Percentiles rank a stretch among this genome's conserved stretches.
Conservation (phyloP, 805 yeast genomes). For the Candida anglica region DNA sequence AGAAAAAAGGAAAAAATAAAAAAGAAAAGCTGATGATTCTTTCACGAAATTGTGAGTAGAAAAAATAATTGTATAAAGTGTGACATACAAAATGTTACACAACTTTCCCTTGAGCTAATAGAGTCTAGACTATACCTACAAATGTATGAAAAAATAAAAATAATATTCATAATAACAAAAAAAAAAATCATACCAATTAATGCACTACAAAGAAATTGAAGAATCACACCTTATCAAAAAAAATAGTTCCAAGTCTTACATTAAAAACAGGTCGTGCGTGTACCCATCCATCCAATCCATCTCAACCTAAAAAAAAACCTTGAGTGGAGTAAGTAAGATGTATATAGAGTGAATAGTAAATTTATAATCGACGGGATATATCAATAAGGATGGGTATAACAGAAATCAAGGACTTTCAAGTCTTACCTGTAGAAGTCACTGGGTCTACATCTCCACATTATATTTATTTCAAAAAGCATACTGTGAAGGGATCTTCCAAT, state of each 20-base stretch:
- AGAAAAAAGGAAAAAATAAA: neutral
- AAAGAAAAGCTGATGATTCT: neutral
- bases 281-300: neutral
- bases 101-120: no score
- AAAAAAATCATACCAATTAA: neutral
- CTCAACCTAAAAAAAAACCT: no score
- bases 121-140: no score
- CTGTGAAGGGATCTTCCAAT: constrained; percentile 37
- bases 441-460: constrained; percentile 45
- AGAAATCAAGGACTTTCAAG: constrained; percentile 57
- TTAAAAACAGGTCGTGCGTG: neutral
- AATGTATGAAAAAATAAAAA: neutral
- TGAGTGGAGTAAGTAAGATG: no score
- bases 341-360: no score
- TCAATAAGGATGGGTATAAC: constrained; percentile 18
- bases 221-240: no score
- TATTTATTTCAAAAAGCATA: constrained; percentile 64
- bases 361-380: no score
- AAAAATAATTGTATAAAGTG: neutral
- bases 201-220: no score
- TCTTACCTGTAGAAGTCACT: constrained; percentile 46
- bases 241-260: no score
- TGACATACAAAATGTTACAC: neutral
- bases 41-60: neutral
- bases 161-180: neutral